A percentile compares a stretch with the other conserved stretches of the same genome.
Conservation (phyloP, 108 stramenopile genomes). For the Mayamaea pseudoterrestris region DNA sequence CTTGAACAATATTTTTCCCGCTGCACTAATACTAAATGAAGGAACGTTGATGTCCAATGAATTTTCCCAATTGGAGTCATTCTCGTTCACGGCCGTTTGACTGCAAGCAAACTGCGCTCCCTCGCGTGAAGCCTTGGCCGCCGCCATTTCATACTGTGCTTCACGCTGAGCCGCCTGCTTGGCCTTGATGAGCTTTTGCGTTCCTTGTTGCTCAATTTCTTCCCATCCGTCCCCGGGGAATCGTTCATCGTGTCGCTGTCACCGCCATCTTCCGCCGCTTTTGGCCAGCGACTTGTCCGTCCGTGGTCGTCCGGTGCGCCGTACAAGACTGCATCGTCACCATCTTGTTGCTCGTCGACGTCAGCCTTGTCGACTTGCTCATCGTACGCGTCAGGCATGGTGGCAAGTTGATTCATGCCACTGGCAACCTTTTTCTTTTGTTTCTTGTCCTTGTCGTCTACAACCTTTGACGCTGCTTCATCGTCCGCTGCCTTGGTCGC, state of each 20-base stretch:
- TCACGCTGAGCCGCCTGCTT: slow-evolving; percentile 60
- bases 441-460: slow-evolving; percentile 13
- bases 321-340: slow-evolving; percentile 44
- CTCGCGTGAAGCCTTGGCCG: slow-evolving; percentile 66
- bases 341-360: slow-evolving; percentile 12
- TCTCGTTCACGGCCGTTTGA: slow-evolving; percentile 87
- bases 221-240: slow-evolving; percentile 61
- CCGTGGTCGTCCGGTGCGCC: slow-evolving; percentile 77
- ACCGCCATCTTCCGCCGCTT: slow-evolving; percentile 33
- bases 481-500: slow-evolving; percentile 11
- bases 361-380: slow-evolving; percentile 10
- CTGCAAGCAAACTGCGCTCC: slow-evolving; percentile 95
- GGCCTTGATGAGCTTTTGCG: slow-evolving; percentile 76
- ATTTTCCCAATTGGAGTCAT: slow-evolving; percentile 95
- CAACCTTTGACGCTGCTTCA: slow-evolving; percentile 10
- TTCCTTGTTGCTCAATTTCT: slow-evolving; percentile 90
- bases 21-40: slow-evolving; percentile 90
- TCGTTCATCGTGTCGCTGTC: slow-evolving; percentile 32
- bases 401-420: too few species aligned
- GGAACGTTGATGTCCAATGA: slow-evolving; percentile 93
- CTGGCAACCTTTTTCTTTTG: slow-evolving; percentile 14
- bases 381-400: too few species aligned
- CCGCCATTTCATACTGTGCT: slow-evolving; percentile 68
- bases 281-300: slow-evolving; percentile 71
- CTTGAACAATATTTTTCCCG: slow-evolving; percentile 95